phyloP scores from a whole-genome alignment of 225 moss, liverwort and hornwort species.

The Ulota crispa region DNA sequence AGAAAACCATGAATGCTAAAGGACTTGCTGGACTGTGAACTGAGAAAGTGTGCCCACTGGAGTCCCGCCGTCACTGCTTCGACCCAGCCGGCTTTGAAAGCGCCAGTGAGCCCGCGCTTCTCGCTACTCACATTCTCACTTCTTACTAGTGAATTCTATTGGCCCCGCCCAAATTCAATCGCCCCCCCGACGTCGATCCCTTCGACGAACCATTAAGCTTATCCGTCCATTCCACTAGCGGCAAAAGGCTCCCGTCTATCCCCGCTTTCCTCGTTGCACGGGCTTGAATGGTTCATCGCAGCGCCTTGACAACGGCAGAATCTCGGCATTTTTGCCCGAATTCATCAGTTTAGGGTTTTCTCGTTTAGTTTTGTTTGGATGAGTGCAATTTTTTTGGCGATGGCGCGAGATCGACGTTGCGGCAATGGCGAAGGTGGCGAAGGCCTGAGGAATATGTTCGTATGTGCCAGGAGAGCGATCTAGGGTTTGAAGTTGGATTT shows the following conservation, averaged over 20 bases:
- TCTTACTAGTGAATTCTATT: background rate
- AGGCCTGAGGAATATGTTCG: background rate
- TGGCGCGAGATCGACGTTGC: background rate
- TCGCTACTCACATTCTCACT: background rate
- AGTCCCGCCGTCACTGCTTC: background rate
- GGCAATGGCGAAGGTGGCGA: slow-evolving; percentile 17
- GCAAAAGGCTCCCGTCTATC: background rate
- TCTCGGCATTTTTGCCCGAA: background rate
- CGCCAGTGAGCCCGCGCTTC: background rate
- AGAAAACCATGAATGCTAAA: background rate
- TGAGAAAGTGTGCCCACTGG: background rate
- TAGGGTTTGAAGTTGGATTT: slow-evolving; percentile 17
- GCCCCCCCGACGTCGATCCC: background rate
- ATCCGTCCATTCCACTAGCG: background rate
- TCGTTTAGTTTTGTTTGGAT: background rate
- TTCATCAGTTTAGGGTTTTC: slow-evolving; percentile 4
- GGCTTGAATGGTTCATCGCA: background rate
- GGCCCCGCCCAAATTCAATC: background rate
- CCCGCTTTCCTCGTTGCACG: no score
- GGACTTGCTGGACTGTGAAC: background rate
- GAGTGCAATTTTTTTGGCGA: background rate
- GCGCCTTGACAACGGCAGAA: background rate
- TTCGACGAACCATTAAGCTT: background rate
- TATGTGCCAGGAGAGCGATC: background rate
- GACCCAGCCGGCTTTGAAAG: background rate